Base-by-base conservation (phyloP, 1,139 yeast species). In the Yamadazyma membranifaciens region DNA sequence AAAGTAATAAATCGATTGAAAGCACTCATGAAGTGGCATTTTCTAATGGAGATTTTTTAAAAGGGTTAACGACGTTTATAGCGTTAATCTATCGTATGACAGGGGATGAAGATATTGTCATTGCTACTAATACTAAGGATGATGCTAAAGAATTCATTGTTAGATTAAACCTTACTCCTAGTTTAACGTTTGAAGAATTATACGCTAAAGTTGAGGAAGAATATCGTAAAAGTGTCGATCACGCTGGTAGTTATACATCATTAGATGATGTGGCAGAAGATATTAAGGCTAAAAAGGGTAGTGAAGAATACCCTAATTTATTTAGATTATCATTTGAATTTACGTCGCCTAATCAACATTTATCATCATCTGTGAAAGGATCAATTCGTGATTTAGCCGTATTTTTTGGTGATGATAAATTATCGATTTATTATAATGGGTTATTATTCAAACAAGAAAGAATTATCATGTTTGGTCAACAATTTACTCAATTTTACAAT, bases 61-160 rank as follows among this genome's bases (percentile, higher is more conserved):
- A 75, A 15, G 81, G 83, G 0, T 71, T 88, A 44, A 70, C 95
- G n/a, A 78, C 78, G 1, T 87, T 83, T 66, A 80, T 84, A 22
- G 79, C 84, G 2, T 70, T 92, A 43, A 73, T 87, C 31, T 83
- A 78, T 62, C 76, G 98, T 57, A 70, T 87, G 41, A 85, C 97
- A 4, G 98, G 97, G 22, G 98, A 92, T 57, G 97, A 89, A 49
- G 98, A 92, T 55, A 81, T 92, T 40, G 83, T 86, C n/a, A 66
- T 92, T 46, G 88, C 95, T 22, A 80, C 94, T 1, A 81, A 81
- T 45, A 62, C 72, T 12, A 58, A 63, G 33, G 62, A 67, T 17
- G 54, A 58, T 9, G 56, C 57, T 24, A 59, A 62, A 45, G 82
- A 69, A 47, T 79, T 80, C 49, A 80, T 87, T 22, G 60, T 87